phyloP scores from a whole-genome alignment of 495 filamentous ascomycete genomes.

The Hypoxylon cercidicola region DNA sequence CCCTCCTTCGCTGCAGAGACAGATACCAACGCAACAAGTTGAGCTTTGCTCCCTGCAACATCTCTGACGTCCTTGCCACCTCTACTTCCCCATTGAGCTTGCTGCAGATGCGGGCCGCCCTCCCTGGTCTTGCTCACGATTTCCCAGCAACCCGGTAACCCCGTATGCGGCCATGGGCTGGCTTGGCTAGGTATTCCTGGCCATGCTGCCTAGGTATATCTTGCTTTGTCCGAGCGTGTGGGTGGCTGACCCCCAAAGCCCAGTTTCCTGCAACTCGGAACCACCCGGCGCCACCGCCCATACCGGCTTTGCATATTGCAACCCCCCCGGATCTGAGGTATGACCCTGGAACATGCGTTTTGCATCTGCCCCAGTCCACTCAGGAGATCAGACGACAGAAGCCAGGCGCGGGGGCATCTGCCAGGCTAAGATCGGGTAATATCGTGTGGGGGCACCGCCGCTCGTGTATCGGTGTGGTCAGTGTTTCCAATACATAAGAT shows the following conservation, averaged over 20 bases:
- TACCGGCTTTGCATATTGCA: slow-evolving; percentile 39
- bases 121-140: slow-evolving; percentile 28
- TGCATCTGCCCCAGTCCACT: slow-evolving; percentile 42
- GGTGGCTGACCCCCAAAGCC: slow-evolving; percentile 31
- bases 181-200: slow-evolving; percentile 3
- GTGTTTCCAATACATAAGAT: slow-evolving; percentile 20
- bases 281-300: slow-evolving; percentile 39
- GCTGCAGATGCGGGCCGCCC: slow-evolving; percentile 40
- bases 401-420: slow-evolving; percentile 36
- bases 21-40: slow-evolving; percentile 5
- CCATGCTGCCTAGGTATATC: slow-evolving; percentile 15
- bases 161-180: slow-evolving; percentile 36
- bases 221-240: slow-evolving; percentile 1
- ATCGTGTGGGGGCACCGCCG: slow-evolving; percentile 34
- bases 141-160: slow-evolving; percentile 42
- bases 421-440: slow-evolving; percentile 45
- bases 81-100: slow-evolving; percentile 40
- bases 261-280: slow-evolving; percentile 38
- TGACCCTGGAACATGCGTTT: slow-evolving; percentile 38
- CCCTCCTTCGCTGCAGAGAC: slow-evolving; percentile 2
- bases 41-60: slow-evolving; percentile 22
- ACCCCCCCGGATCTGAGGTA: slow-evolving; percentile 39
- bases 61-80: slow-evolving; percentile 25
- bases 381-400: slow-evolving; percentile 30
- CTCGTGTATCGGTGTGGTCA: slow-evolving; percentile 22